Conservation (phyloP, 495 filamentous ascomycete genomes). For the Aspergillus ellipticus region DNA sequence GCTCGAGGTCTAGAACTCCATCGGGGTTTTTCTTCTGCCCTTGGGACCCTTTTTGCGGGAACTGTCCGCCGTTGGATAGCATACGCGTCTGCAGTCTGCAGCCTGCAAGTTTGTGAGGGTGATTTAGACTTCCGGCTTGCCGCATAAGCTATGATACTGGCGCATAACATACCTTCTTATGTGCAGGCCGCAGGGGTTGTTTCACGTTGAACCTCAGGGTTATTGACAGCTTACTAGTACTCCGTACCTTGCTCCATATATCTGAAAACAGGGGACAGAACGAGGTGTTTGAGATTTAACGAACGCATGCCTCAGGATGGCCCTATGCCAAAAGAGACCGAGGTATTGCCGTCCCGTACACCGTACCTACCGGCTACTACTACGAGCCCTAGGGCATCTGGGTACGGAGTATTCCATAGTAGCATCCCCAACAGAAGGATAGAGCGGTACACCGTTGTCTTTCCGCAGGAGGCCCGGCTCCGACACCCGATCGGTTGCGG, state of each 20-base stretch:
- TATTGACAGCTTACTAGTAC: not conserved
- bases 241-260: not conserved
- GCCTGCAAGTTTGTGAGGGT: not conserved
- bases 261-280: not conserved
- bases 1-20: too few species aligned
- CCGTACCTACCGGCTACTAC: too few species aligned
- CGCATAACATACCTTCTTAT: not conserved
- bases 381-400: too few species aligned
- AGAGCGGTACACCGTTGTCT: not conserved
- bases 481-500: not conserved
- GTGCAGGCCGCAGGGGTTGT: not conserved
- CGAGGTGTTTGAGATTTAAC: not conserved
- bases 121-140: conserved; percentile 10
- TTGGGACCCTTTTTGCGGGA: too few species aligned
- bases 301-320: not conserved
- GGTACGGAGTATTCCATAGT: too few species aligned
- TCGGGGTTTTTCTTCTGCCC: too few species aligned
- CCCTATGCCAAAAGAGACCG: not conserved
- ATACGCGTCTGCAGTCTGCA: too few species aligned
- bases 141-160: conserved; percentile 3
- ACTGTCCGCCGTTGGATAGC: too few species aligned
- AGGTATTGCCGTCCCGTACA: not conserved
- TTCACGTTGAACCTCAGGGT: not conserved
- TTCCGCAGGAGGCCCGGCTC: not conserved
- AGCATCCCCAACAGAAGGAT: not conserved